Conservation (phyloP, 768 basidiomycete genomes). For the Russula compacta region DNA sequence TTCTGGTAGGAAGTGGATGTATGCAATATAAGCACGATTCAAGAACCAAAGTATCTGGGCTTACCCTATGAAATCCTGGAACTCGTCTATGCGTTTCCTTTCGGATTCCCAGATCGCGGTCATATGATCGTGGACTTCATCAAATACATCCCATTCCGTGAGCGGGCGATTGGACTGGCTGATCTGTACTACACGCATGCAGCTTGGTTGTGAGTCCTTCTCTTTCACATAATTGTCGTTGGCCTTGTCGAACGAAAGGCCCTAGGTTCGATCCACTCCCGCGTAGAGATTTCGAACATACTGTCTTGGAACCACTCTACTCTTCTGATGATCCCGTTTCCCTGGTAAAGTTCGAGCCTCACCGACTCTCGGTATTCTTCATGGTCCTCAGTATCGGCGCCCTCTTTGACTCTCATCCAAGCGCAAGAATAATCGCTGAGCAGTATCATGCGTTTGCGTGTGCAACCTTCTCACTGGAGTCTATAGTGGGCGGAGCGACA, state of each 20-base stretch:
- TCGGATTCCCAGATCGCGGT: slow-evolving; percentile 35
- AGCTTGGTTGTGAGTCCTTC: slow-evolving; percentile 38
- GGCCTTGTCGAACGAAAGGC: background rate
- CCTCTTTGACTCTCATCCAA: slow-evolving; percentile 34
- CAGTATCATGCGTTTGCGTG: slow-evolving; percentile 40
- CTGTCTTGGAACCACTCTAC: slow-evolving; percentile 38
- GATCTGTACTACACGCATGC: slow-evolving; percentile 36
- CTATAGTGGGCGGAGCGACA: slow-evolving; percentile 37
- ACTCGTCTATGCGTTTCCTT: slow-evolving; percentile 41
- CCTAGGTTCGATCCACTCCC: slow-evolving; percentile 40
- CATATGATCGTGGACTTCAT: slow-evolving; percentile 32
- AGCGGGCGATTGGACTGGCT: slow-evolving; percentile 33
- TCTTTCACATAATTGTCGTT: background rate
- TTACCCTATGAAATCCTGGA: slow-evolving; percentile 37
- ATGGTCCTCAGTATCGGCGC: slow-evolving; percentile 40
- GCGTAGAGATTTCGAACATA: slow-evolving; percentile 33
- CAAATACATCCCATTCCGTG: slow-evolving; percentile 33
- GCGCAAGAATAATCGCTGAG: slow-evolving; percentile 27
- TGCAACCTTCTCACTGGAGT: slow-evolving; percentile 39
- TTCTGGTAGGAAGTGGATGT: slow-evolving; percentile 4
- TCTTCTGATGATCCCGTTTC: slow-evolving; percentile 25
- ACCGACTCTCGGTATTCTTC: slow-evolving; percentile 45
- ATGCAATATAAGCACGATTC: background rate
- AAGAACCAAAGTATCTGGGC: slow-evolving; percentile 25
- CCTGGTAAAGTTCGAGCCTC: slow-evolving; percentile 32